Evolutionary conservation across 805 yeast genomes (phyloP).

Genomic region (Myxozyma melibiosi): DNA sequence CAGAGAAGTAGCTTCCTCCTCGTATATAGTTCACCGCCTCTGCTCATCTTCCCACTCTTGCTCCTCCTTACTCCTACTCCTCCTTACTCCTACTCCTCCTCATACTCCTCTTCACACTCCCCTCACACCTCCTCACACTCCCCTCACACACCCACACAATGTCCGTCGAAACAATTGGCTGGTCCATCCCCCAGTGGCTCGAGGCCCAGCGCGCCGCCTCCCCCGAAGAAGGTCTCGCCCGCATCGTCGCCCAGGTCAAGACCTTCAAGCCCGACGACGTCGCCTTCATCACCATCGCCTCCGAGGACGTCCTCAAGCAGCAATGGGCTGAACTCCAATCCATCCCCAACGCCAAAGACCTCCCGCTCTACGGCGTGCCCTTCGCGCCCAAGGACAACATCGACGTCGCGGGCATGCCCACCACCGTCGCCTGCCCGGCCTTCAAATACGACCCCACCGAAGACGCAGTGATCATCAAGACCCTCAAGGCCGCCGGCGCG

Average conservation of each 20-base stretch:
- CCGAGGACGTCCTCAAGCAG: slow-evolving; percentile 58
- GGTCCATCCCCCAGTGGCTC: slow-evolving; percentile 82
- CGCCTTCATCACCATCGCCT: slow-evolving; percentile 87
- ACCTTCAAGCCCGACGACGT: slow-evolving; percentile 56
- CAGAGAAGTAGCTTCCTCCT: no score
- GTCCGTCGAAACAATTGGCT: slow-evolving; percentile 50
- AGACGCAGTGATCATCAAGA: slow-evolving; percentile 76
- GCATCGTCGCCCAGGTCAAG: slow-evolving; percentile 46
- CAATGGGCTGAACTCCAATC: slow-evolving; percentile 79
- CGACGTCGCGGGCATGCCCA: slow-evolving; percentile 75
- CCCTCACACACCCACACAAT: background rate
- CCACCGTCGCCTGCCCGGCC: slow-evolving; percentile 97
- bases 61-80: background rate
- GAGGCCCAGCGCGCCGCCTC: slow-evolving; percentile 64
- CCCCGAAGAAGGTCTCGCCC: slow-evolving; percentile 61
- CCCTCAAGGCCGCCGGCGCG: slow-evolving; percentile 87
- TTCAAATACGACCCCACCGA: slow-evolving; percentile 65
- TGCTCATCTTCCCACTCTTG: background rate
- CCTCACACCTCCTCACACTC: background rate
- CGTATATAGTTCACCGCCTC: no score
- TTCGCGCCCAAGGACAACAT: slow-evolving; percentile 93
- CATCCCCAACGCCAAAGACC: slow-evolving; percentile 51
- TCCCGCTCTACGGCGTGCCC: slow-evolving; percentile 89
- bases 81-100: background rate
- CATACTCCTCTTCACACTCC: no score